Percentiles rank a stretch among this genome's conserved stretches.
Conservation (phyloP, 176 grass and related monocot species). For the Hordeum vulgare region MorexV3_pseudomolecules_assembly NC_058521.1:592224096-592224595, state of each 20-base stretch:
- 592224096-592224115: constrained; percentile 20
- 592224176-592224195: constrained; percentile 16
- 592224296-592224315: constrained; percentile 13
- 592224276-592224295: background rate
- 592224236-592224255: background rate
- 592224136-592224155: constrained; percentile 21
- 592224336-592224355: background rate
- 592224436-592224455: background rate
- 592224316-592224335: background rate
- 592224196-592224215: background rate
- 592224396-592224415: background rate
- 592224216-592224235: background rate
- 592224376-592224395: background rate
- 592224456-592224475: background rate
- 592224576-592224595: constrained; percentile 22
- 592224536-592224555: background rate
- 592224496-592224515: background rate
- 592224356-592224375: too few species aligned
- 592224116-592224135: constrained; percentile 39
- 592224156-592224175: constrained; percentile 26
- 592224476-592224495: background rate
- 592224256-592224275: background rate
- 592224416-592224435: background rate
- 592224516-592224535: constrained; percentile 29
- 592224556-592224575: background rate